phyloP scores from a whole-genome alignment of 768 basidiomycete genomes.

The Leccinum barrowsii region DNA sequence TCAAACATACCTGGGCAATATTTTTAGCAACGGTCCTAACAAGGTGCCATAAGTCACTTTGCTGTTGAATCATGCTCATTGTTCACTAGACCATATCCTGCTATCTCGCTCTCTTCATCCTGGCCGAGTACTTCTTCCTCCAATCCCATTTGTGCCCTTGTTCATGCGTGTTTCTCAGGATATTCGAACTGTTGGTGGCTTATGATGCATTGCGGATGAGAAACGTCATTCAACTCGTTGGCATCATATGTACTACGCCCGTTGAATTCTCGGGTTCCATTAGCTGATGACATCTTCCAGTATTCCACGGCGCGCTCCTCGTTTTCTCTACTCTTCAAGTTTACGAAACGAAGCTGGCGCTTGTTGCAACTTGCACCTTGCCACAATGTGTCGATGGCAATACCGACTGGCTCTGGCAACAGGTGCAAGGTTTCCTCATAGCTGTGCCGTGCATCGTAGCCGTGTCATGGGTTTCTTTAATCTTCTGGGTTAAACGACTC shows the following conservation, averaged over 20 bases:
- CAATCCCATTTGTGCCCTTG: not conserved
- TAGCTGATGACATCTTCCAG: constrained; percentile 24
- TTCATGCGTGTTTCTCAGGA: constrained; percentile 36
- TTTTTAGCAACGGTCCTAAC: no score
- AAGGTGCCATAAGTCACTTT: constrained; percentile 39
- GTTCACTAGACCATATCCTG: constrained; percentile 66
- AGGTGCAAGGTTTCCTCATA: constrained; percentile 65
- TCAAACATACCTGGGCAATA: constrained; percentile 29
- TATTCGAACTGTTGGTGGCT: constrained; percentile 79
- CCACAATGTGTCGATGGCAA: constrained; percentile 43
- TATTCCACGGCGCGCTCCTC: constrained; percentile 73
- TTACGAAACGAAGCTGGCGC: constrained; percentile 64
- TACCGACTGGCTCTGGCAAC: constrained; percentile 53
- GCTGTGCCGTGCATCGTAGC: constrained; percentile 69
- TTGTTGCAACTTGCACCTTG: constrained; percentile 33
- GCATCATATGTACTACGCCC: constrained; percentile 57
- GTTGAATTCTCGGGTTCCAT: not conserved
- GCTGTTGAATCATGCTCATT: constrained; percentile 10
- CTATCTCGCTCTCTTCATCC: constrained; percentile 78
- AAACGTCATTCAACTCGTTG: constrained; percentile 75
- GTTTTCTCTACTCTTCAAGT: constrained; percentile 76
- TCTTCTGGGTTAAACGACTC: constrained; percentile 67
- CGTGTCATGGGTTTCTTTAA: constrained; percentile 59
- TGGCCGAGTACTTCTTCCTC: constrained; percentile 62
- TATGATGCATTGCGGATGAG: constrained; percentile 78